Conservation (phyloP, 106 monocot genomes). For the Acorus gramineus region DNA sequence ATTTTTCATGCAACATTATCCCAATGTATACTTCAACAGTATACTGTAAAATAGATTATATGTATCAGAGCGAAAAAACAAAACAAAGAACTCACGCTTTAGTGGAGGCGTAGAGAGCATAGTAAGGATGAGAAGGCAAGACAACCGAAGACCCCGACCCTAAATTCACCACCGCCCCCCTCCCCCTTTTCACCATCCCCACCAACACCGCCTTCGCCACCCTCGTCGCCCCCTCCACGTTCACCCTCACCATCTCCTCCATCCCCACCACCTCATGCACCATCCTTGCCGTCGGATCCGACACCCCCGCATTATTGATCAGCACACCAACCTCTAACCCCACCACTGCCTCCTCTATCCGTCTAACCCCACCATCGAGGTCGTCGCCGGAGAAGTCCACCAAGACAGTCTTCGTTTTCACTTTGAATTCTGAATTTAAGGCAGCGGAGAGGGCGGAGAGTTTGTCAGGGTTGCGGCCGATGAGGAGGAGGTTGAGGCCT, state of each 20-base stretch:
- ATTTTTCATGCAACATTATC: too few relatives aligned
- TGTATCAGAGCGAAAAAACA: not conserved
- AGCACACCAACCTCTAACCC: conserved; percentile 11
- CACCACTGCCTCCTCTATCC: not conserved
- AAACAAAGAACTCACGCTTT: conserved; percentile 5
- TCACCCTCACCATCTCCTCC: conserved; percentile 13
- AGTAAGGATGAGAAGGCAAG: conserved; percentile 11
- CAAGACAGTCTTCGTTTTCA: not conserved
- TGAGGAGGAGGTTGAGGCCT: too few relatives aligned
- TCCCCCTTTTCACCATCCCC: conserved; percentile 9
- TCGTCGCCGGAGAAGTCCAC: conserved; percentile 8
- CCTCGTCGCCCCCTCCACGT: conserved; percentile 4
- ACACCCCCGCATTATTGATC: conserved; percentile 17
- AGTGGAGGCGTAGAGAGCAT: conserved; percentile 12
- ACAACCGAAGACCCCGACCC: conserved; percentile 12
- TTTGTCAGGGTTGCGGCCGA: too few relatives aligned
- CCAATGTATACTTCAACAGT: too few relatives aligned
- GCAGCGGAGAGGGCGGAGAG: too few relatives aligned
- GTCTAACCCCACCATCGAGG: not conserved
- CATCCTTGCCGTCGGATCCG: not conserved
- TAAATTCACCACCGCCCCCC: conserved; percentile 11
- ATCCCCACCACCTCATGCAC: conserved; percentile 10
- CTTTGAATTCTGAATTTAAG: too few relatives aligned
- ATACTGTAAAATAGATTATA: not conserved
- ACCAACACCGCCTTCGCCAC: conserved; percentile 11